These are phyloP conservation scores for Coccinonectria pachysandricola DNA, from an alignment of 2,329 filamentous ascomycete genomes.

Conservation along the genomic window DNA sequence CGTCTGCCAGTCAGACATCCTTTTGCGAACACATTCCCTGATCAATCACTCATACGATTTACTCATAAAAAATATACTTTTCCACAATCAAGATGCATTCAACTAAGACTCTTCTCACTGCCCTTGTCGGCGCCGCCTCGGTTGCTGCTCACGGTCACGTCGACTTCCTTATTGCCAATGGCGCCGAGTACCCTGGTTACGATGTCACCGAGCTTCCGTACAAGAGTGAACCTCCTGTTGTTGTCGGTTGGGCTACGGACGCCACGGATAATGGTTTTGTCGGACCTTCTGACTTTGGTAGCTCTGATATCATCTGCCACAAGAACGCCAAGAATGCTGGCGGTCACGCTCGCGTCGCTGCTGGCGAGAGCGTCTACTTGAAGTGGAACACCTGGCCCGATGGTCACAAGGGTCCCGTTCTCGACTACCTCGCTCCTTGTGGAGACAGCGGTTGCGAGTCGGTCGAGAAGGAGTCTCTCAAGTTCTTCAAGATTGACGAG, in stretches of 20 bases:
- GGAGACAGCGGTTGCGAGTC: conserved; percentile 40
- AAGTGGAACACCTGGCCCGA: conserved; percentile 35
- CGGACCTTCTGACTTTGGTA: conserved; percentile 27
- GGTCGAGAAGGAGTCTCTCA: conserved; percentile 42
- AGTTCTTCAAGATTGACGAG: conserved; percentile 57
- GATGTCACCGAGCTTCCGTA: conserved; percentile 13
- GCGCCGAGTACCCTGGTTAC: conserved; percentile 15
- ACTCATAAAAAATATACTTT: no score
- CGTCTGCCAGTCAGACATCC: conserved; percentile 15
- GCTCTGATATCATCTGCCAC: conserved; percentile 39
- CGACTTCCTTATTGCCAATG: conserved; percentile 17
- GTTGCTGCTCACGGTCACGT: conserved; percentile 22
- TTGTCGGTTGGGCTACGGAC: conserved; percentile 29
- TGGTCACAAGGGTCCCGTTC: conserved; percentile 42
- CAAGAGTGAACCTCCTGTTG: conserved; percentile 9
- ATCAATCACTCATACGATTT: no score
- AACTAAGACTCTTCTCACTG: conserved; percentile 17
- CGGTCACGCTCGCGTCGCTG: conserved; percentile 28
- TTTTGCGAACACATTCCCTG: no score
- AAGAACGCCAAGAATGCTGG: conserved; percentile 28
- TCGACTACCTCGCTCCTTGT: conserved; percentile 55
- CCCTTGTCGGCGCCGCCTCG: conserved; percentile 16
- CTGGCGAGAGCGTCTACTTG: conserved; percentile 30
- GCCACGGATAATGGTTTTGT: conserved; percentile 43
- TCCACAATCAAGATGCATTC: conserved; percentile 22